Conservation (phyloP, 75 land plant genomes). For the Pinus albicaulis region DNA sequence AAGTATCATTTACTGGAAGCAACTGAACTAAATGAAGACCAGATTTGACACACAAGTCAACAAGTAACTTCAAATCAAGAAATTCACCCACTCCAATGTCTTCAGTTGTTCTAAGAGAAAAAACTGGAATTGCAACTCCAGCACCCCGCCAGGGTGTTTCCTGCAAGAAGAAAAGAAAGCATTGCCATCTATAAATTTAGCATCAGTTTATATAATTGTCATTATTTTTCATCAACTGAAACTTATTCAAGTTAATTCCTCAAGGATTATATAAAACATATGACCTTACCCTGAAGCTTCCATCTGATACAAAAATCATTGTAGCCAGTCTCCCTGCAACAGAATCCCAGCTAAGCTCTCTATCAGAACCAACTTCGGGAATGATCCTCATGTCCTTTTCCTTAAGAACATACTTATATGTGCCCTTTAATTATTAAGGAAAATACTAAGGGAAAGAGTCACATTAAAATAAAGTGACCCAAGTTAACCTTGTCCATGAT, state of each 20-base stretch:
- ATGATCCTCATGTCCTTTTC: slow-evolving; percentile 19
- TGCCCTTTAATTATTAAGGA: slow-evolving; percentile 37
- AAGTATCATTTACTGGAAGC: slow-evolving; percentile 94
- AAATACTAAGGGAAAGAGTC: not conserved
- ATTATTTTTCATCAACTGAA: not conserved
- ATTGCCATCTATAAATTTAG: not conserved
- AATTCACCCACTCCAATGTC: slow-evolving; percentile 96
- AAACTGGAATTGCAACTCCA: slow-evolving; percentile 92
- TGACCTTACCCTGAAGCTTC: slow-evolving; percentile 64
- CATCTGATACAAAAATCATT: slow-evolving; percentile 71
- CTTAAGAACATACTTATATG: slow-evolving; percentile 75
- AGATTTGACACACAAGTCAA: slow-evolving; percentile 84
- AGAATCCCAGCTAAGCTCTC: slow-evolving; percentile 49
- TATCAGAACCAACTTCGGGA: slow-evolving; percentile 61
- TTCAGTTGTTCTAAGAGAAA: slow-evolving; percentile 76
- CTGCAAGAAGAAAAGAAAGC: slow-evolving; percentile 29
- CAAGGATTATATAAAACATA: not conserved
- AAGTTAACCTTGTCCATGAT: not conserved
- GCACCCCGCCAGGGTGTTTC: slow-evolving; percentile 90
- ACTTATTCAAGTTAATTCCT: not conserved
- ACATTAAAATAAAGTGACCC: not conserved
- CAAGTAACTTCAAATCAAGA: slow-evolving; percentile 83
- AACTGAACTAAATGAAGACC: slow-evolving; percentile 92
- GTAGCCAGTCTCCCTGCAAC: slow-evolving; percentile 30
- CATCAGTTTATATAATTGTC: too few species aligned